Percentiles rank a stretch among this genome's conserved stretches.
Conservation (phyloP, 2,329 filamentous ascomycete species). For the Phyllosticta ampelicida region DNA sequence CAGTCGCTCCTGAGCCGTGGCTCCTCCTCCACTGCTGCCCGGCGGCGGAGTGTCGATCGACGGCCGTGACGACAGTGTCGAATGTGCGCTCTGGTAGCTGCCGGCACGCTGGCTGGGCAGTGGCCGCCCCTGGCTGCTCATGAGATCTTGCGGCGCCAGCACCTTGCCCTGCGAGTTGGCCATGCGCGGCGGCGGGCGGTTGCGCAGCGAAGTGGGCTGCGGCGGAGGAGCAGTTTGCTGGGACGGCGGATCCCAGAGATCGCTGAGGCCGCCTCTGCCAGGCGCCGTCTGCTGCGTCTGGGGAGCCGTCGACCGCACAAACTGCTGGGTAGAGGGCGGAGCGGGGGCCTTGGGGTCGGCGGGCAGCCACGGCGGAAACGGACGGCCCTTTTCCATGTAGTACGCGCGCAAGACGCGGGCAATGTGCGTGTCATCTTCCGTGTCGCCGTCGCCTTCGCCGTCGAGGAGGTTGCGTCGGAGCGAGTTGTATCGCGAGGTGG, state of each 20-base stretch:
- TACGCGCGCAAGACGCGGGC: constrained; percentile 87
- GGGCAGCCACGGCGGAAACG: constrained; percentile 78
- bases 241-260: constrained; percentile 45
- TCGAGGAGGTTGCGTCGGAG: constrained; percentile 57
- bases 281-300: constrained; percentile 24
- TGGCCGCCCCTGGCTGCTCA: constrained; percentile 40
- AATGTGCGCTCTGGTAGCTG: constrained; percentile 55
- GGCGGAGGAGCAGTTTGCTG: constrained; percentile 28
- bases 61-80: constrained; percentile 16
- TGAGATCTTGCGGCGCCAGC: constrained; percentile 20
- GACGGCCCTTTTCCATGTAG: constrained; percentile 77
- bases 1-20: constrained; percentile 68
- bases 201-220: constrained; percentile 32
- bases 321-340: constrained; percentile 36
- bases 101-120: constrained; percentile 63
- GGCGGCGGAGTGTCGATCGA: constrained; percentile 28
- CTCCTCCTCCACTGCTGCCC: constrained; percentile 31
- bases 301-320: constrained; percentile 30
- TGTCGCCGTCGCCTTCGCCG: constrained; percentile 43
- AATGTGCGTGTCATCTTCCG: constrained; percentile 84
- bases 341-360: constrained; percentile 71
- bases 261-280: constrained; percentile 41
- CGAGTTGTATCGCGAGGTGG: constrained; percentile 46
- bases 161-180: constrained; percentile 26
- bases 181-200: constrained; percentile 33